Evolutionary conservation across 2,329 filamentous ascomycete species (phyloP), one percentile per base, ranked within the genome.

Genomic region (Pseudofabraea citricarpa): DNA sequence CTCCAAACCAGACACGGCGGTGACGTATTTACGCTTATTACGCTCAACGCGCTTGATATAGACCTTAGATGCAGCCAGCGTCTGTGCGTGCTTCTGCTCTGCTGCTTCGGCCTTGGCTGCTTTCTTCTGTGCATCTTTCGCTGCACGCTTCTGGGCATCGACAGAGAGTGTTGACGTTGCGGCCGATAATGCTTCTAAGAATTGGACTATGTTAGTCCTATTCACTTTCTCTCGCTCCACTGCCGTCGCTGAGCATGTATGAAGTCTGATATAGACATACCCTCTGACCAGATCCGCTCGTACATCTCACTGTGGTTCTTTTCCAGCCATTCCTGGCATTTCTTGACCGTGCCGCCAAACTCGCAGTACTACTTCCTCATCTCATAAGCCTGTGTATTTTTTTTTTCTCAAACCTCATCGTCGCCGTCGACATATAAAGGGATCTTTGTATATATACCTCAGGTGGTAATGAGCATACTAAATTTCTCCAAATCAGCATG

Each of bases 11-110:
- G 81, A 81, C n/a, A 98, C 83, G 13, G 90, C 85, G 1, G 93
- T 98, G 43, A 98, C 90, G 63, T 83, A 94, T 72, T 98, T 98
- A 61, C 93, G 82, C 77, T 98, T 98, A 69, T 95, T 97, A 51
- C 93, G 83, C 74, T 97, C 93, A 57, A 98, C 93, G 20, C 93
- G 87, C 77, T 96, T 96, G 70, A 98, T 95, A 45, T 81, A 83
- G 42, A 98, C 72, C 60, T 90, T 85, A 52, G 85, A 87, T 48
- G 85, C 81, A 27, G 89, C 88, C 55, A 91, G 85, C 61, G 85
- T 83, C 12, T 53, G 88, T 19, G 83, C 83, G 51, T 90, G 83
- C 62, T 90, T 89, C 50, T 84, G 80, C 68, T 95, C 91, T 16
- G 82, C 84, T 20, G 90, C 84, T 53, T 90, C 88, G 41, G 93